Evolutionary conservation across 495 filamentous ascomycete species (phyloP), one percentile per base, ranked within the genome.

Genomic region (Podospora conica): DNA sequence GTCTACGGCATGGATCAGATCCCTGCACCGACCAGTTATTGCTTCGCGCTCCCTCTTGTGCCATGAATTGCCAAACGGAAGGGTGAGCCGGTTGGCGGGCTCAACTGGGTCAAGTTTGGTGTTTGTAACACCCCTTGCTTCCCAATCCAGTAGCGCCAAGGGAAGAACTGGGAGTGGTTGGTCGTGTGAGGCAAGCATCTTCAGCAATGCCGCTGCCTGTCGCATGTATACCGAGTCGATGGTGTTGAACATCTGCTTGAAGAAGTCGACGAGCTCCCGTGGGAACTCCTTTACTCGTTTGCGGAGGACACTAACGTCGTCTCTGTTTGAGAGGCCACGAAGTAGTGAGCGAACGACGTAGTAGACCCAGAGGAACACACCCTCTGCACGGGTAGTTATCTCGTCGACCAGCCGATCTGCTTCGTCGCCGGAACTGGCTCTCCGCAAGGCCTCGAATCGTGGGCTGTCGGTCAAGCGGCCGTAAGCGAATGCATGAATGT

Each of bases 351-450:
- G 20, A n/a, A 63, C 61, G 1, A 68, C 61, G 11, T 64, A 10
- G 1, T 48, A 40, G 6, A 68, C 66, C 61, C 66, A 68, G 4
- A 68, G 66, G 29, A 68, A 68, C 23, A 68, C 66, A 5, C 66
- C 66, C 21, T 57, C 28, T 0, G 66, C 60, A 18, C 57, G 56
- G 21, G 60, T 9, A 12, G 59, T 53, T 9, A 61, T 28, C 20
- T 61, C 59, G 8, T n/a, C 6, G 9, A 64, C n/a, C 0, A 68
- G 33, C n/a, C 23, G 12, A 1, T n/a, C 24, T 9, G 31, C 53
- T 9, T n/a, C 53, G 18, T 48, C 40, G 18, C 7, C 2, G 2
- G 11, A 53, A 53, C 9, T 60, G 6, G 23, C 11, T 18, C 18
- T n/a, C 2, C 7, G 22, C 9, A 61, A 24, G 5, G 20, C 58